These are phyloP conservation scores for Secale cereale DNA, from an alignment of 176 grass and related monocot genomes.

Conservation along the genomic window DNA sequence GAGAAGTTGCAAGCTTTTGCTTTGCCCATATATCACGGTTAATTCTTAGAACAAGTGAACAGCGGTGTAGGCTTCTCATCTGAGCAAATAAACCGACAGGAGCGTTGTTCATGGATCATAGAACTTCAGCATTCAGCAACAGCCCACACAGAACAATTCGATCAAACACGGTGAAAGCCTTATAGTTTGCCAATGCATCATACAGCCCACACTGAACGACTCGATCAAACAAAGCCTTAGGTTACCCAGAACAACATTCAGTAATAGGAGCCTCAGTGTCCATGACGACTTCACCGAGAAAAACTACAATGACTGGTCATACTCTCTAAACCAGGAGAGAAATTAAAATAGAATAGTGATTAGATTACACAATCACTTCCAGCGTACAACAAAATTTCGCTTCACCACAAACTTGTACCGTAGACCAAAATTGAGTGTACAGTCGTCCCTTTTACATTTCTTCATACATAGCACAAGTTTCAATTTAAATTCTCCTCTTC, in stretches of 20 bases:
- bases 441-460: neutral
- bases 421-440: conserved; percentile 5
- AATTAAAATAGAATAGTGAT: neutral
- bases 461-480: conserved; percentile 5
- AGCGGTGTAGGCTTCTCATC: too few relatives aligned
- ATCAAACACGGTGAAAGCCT: too few relatives aligned
- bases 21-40: too few relatives aligned
- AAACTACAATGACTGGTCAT: neutral
- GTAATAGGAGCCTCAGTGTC: neutral
- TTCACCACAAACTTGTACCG: neutral
- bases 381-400: conserved; percentile 25
- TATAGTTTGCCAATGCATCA: too few relatives aligned
- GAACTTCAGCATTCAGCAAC: neutral
- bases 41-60: too few relatives aligned
- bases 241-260: neutral
- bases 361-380: neutral
- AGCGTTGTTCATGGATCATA: neutral
- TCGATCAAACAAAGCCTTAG: neutral
- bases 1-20: too few relatives aligned
- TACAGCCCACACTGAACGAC: too few relatives aligned
- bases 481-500: neutral
- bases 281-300: neutral
- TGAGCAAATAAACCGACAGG: neutral
- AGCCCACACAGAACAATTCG: too few relatives aligned
- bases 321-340: neutral